A percentile compares a stretch with the other conserved stretches of the same genome.
phyloP scores from a whole-genome alignment of 306 rosid species.

The Crataegus laevigata region DNA sequence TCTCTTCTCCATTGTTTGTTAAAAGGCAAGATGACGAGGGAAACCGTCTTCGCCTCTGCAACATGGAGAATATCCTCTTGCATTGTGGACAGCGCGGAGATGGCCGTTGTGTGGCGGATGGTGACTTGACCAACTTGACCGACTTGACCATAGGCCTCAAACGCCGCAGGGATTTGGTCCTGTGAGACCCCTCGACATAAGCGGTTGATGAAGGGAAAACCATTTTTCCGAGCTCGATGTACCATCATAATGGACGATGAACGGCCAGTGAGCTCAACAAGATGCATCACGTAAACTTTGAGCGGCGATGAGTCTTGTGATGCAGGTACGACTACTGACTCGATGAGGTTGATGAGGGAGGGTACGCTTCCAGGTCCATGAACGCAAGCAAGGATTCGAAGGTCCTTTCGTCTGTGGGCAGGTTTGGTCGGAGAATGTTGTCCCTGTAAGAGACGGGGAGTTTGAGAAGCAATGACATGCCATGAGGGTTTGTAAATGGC shows the following conservation, averaged over 20 bases:
- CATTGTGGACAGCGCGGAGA: conserved; percentile 60
- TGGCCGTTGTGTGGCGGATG: conserved; percentile 53
- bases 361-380: conserved; percentile 56
- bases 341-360: conserved; percentile 44
- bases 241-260: conserved; percentile 66
- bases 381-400: conserved; percentile 58
- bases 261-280: conserved; percentile 71
- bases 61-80: conserved; percentile 69
- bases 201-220: conserved; percentile 62
- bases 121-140: conserved; percentile 44
- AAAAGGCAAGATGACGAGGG: conserved; percentile 62
- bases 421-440: neutral
- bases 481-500: conserved; percentile 65
- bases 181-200: conserved; percentile 34
- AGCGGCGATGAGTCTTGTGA: conserved; percentile 25
- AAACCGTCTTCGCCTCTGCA: conserved; percentile 56
- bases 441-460: conserved; percentile 15
- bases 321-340: conserved; percentile 40
- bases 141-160: conserved; percentile 46
- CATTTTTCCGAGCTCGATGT: conserved; percentile 58
- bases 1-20: conserved; percentile 44
- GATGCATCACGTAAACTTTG: conserved; percentile 63
- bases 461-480: conserved; percentile 22
- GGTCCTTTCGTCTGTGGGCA: conserved; percentile 4
- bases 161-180: conserved; percentile 52